phyloP scores from a whole-genome alignment of 768 basidiomycete genomes.

The Leccinum fibrillosum region DNA sequence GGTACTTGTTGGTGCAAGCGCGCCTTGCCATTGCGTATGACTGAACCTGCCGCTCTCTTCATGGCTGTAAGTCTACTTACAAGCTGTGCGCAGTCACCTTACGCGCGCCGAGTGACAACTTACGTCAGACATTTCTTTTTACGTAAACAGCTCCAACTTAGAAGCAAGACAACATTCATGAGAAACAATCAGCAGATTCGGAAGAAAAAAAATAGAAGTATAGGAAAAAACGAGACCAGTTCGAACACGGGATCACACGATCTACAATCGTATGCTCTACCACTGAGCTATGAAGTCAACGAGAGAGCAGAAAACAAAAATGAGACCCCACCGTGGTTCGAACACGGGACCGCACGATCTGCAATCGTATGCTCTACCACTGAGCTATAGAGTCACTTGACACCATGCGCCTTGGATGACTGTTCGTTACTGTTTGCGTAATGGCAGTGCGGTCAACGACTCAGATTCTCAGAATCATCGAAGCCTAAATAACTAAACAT shows the following conservation, averaged over 20 bases:
- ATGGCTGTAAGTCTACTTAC: constrained; percentile 21
- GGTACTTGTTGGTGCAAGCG: constrained; percentile 25
- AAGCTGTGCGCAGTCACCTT: background rate
- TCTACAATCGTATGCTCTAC: constrained; percentile 62
- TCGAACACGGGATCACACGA: constrained; percentile 57
- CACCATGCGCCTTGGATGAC: background rate
- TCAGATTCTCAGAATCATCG: too few relatives aligned
- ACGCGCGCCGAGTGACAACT: background rate
- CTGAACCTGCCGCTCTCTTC: constrained; percentile 38
- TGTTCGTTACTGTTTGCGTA: background rate
- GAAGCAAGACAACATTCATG: background rate
- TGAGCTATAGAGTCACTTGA: constrained; percentile 37
- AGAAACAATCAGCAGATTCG: background rate
- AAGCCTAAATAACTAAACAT: constrained; percentile 7
- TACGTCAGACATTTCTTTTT: constrained; percentile 3
- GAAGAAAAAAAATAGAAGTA: background rate
- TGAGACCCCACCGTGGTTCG: constrained; percentile 50
- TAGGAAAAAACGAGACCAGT: background rate
- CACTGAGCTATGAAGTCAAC: constrained; percentile 38
- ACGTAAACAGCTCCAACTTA: background rate
- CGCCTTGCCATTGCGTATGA: constrained; percentile 36
- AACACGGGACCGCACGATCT: constrained; percentile 59
- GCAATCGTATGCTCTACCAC: constrained; percentile 62
- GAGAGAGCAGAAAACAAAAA: constrained; percentile 19
- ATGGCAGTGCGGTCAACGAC: background rate